Conservation (phyloP, 768 basidiomycete genomes). For the Coprinellus micaceus region DNA sequence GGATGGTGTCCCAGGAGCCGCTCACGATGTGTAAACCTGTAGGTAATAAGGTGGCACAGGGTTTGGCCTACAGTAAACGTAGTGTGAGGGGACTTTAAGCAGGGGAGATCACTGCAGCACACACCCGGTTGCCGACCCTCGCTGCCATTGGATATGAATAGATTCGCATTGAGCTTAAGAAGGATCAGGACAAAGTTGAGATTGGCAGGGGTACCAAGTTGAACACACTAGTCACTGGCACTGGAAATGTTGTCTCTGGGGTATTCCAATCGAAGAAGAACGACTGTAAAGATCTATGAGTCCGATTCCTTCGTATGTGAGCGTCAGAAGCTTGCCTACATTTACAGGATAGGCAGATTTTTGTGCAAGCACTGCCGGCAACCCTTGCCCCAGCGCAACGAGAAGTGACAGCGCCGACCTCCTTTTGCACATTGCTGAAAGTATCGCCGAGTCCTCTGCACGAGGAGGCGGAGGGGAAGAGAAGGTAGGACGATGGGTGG, state of each 20-base stretch:
- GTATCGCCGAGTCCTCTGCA: too few relatives aligned
- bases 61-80: conserved; percentile 38
- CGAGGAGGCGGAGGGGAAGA: too few relatives aligned
- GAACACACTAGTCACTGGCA: conserved; percentile 36
- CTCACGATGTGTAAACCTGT: conserved; percentile 58
- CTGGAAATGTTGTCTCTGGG: conserved; percentile 31
- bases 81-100: conserved; percentile 4
- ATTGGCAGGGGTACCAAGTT: background rate
- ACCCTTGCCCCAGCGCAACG: too few relatives aligned
- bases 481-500: too few relatives aligned
- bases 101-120: conserved; percentile 1
- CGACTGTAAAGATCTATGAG: conserved; percentile 24
- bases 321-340: too few relatives aligned
- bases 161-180: conserved; percentile 41
- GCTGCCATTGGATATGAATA: conserved; percentile 40
- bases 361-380: too few relatives aligned
- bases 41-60: conserved; percentile 56
- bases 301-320: too few relatives aligned
- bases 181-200: conserved; percentile 1
- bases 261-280: conserved; percentile 43
- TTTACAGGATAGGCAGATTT: too few relatives aligned
- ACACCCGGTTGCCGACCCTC: conserved; percentile 39
- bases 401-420: too few relatives aligned
- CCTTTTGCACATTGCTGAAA: too few relatives aligned
- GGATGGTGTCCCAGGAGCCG: background rate